These are phyloP conservation scores for Metarhizium album DNA, from an alignment of 2,329 filamentous ascomycete species.

Conservation along the genomic window DNA sequence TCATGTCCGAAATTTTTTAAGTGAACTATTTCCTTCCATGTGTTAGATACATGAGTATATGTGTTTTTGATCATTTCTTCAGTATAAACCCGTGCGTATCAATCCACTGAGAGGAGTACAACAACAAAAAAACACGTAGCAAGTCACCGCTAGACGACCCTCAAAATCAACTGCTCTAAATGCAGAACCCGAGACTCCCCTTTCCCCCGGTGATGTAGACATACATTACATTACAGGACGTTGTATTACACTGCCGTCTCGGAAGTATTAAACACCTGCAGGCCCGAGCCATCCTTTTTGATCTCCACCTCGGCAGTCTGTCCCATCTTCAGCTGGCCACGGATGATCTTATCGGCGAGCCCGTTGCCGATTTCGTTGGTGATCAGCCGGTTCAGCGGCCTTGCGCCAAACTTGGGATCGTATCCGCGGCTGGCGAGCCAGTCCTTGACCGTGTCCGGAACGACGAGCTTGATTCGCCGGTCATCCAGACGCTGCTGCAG, in stretches of 20 bases:
- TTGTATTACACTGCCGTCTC: conserved; percentile 1
- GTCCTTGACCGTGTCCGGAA: conserved; percentile 60
- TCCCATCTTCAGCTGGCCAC: conserved; percentile 67
- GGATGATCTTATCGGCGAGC: conserved; percentile 84
- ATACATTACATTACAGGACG: background rate
- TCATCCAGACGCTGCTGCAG: conserved; percentile 76
- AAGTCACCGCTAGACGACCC: too few species aligned
- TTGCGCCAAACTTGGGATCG: conserved; percentile 81
- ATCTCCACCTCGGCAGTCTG: conserved; percentile 62
- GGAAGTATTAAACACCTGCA: conserved; percentile 35
- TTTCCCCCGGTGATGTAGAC: background rate
- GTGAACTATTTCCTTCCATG: background rate
- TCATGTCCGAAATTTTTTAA: background rate
- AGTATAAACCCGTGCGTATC: background rate
- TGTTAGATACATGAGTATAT: background rate
- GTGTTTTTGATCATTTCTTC: conserved; percentile 1
- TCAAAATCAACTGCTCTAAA: background rate
- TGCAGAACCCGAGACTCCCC: background rate
- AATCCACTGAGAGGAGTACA: background rate
- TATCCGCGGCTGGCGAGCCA: conserved; percentile 90
- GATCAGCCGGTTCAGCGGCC: conserved; percentile 84
- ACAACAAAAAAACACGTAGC: background rate
- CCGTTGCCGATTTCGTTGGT: conserved; percentile 81
- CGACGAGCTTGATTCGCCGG: conserved; percentile 65
- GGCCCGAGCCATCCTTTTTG: conserved; percentile 46